These are phyloP conservation scores for Babesia divergens DNA, from an alignment of 169 alveolate genomes.

Conservation along the genomic window DNA sequence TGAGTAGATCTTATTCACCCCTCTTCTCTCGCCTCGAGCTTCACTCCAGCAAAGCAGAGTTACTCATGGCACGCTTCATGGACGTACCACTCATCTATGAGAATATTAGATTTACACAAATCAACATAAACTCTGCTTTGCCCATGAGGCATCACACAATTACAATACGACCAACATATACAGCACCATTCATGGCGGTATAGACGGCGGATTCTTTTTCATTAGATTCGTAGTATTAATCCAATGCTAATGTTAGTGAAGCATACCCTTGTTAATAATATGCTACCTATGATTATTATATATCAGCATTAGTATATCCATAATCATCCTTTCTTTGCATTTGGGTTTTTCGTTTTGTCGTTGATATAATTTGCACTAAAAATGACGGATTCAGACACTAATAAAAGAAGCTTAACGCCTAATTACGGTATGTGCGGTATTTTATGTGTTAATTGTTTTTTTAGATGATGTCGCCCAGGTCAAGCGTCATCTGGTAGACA, in stretches of 20 bases:
- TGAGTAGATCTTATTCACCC: no score
- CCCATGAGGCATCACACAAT: no score
- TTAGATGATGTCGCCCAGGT: background rate
- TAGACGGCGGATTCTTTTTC: no score
- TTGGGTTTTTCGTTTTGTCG: background rate
- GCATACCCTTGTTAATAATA: background rate
- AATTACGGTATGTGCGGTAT: background rate
- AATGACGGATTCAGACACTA: slow-evolving; percentile 13
- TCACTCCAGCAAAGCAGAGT: no score
- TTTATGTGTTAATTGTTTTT: background rate
- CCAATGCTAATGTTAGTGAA: no score
- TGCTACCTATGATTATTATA: background rate
- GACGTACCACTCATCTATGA: no score
- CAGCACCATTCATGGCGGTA: background rate
- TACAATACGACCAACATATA: background rate
- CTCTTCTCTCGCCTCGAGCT: no score
- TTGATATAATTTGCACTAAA: background rate
- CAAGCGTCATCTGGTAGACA: slow-evolving; percentile 26
- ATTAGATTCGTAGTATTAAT: no score
- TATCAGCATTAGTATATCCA: background rate
- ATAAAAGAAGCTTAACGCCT: background rate
- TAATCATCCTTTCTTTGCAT: background rate
- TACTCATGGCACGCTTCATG: no score
- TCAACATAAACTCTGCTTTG: no score
- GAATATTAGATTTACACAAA: no score